phyloP scores from a whole-genome alignment of 345 rosid genomes.

The Trapa bicornis region DNA sequence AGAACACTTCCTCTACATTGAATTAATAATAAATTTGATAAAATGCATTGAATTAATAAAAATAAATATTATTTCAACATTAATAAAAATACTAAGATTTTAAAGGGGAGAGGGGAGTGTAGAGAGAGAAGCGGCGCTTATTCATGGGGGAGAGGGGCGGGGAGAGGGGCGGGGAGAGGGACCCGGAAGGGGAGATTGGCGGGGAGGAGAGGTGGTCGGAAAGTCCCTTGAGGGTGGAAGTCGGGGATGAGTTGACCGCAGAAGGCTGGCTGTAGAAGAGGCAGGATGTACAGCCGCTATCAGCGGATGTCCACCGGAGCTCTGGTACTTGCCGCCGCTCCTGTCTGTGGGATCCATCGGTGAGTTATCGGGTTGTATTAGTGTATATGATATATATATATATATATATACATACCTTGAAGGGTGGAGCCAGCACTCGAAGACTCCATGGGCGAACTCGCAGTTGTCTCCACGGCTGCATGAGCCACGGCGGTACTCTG shows the following conservation, averaged over 20 bases:
- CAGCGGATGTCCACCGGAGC: conserved; percentile 7
- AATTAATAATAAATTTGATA: no score
- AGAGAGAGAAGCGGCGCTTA: conserved; percentile 6
- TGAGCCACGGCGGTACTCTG: conserved; percentile 50
- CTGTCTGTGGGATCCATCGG: background rate
- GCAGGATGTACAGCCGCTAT: conserved; percentile 31
- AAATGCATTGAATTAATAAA: no score
- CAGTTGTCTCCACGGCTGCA: conserved; percentile 61
- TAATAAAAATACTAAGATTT: background rate
- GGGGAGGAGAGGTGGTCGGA: conserved; percentile 36
- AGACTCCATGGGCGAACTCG: conserved; percentile 58
- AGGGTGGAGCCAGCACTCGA: conserved; percentile 76
- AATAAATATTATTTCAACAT: no score
- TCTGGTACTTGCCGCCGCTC: conserved; percentile 1
- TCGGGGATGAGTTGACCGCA: conserved; percentile 39
- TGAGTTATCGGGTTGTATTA: conserved; percentile 8
- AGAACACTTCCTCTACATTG: no score
- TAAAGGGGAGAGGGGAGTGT: conserved; percentile 20
- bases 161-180: conserved; percentile 63
- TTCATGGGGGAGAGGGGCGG: conserved; percentile 77
- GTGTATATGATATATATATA: background rate
- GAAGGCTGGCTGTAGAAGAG: conserved; percentile 38
- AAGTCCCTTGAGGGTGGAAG: conserved; percentile 55
- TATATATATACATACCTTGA: conserved; percentile 18
- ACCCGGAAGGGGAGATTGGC: conserved; percentile 32